Evolutionary conservation across 805 yeast species (phyloP), one percentile per base, ranked within the genome.

Genomic region (Yamadazyma kitorensis): DNA sequence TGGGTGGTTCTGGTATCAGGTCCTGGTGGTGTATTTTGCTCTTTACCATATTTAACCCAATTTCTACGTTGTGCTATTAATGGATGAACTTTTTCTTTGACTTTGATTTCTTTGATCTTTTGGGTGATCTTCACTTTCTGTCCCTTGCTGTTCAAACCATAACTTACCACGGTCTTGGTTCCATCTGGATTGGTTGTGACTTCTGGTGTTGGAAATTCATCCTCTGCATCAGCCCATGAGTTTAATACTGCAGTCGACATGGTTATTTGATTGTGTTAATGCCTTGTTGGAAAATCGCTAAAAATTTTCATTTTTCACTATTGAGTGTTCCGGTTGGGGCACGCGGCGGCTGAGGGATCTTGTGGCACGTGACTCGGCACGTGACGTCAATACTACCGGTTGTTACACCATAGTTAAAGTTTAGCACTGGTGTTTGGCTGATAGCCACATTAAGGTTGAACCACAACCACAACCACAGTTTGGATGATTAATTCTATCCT

Each of bases 21-120:
- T 4, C 97, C 97, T 16, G 88, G 77, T 3, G 84, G 76, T 17
- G 79, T 69, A 43, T 63, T 66, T 49, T 68, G 74, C 55, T 89
- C 97, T 36, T 72, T 78, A 37, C 98, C 98, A 60, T 80, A 93
- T 61, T 86, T 86, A 41, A 66, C 58, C 98, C 97, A 93, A 47
- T 77, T 76, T 60, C 81, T 82, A 63, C 98, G 84, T 38, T 69
- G 73, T n/a, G 96, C 97, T 41, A 91, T 86, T 27, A 74, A 71
- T 31, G 85, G 88, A 59, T 86, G 86, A 26, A 88, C 96, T 44
- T 72, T 76, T 59, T 86, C 96, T 53, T 78, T 81, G 24, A 82
- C 86, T 48, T 73, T 76, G 40, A 84, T 77, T 52, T 82, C 85
- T 57, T 75, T 81, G 56, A 93, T 78, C 56, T 74, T 84, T 60